A percentile compares a stretch with the other conserved stretches of the same genome.
These are phyloP conservation scores for Leptographium wingfieldii DNA, from an alignment of 2,329 filamentous ascomycete genomes.

Conservation along the genomic window DNA sequence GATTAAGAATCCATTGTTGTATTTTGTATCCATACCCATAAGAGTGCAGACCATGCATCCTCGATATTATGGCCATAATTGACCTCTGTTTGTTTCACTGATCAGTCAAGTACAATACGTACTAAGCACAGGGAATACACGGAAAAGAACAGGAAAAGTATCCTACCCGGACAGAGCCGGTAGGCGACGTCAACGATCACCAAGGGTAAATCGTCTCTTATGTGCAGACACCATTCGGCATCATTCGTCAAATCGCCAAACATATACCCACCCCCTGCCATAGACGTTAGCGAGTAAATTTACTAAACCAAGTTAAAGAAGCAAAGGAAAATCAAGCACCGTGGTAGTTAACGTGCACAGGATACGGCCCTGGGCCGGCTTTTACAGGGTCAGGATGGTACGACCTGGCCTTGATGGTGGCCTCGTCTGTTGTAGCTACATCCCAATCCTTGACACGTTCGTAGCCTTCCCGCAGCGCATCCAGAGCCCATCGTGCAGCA, in stretches of 20 bases:
- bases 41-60: constrained; percentile 23
- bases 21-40: constrained; percentile 18
- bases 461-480: neutral
- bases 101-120: neutral
- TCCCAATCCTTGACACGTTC: neutral
- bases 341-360: constrained; percentile 11
- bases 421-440: neutral
- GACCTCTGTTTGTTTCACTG: too few relatives aligned
- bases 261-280: constrained; percentile 21
- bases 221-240: constrained; percentile 21
- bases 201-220: constrained; percentile 23
- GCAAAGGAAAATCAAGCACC: constrained; percentile 9
- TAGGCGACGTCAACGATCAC: constrained; percentile 27
- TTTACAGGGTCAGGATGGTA: constrained; percentile 3
- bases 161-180: constrained; percentile 24
- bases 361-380: constrained; percentile 7
- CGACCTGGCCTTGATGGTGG: neutral
- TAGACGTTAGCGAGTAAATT: neutral
- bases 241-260: constrained; percentile 22
- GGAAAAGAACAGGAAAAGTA: neutral
- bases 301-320: too few relatives aligned
- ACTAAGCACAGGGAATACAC: neutral
- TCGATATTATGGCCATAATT: constrained; percentile 19
- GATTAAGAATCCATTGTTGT: neutral
- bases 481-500: neutral